Base-by-base conservation (phyloP, 1,284 basidiomycete species). In the Ganoderma lingzhi region DNA sequence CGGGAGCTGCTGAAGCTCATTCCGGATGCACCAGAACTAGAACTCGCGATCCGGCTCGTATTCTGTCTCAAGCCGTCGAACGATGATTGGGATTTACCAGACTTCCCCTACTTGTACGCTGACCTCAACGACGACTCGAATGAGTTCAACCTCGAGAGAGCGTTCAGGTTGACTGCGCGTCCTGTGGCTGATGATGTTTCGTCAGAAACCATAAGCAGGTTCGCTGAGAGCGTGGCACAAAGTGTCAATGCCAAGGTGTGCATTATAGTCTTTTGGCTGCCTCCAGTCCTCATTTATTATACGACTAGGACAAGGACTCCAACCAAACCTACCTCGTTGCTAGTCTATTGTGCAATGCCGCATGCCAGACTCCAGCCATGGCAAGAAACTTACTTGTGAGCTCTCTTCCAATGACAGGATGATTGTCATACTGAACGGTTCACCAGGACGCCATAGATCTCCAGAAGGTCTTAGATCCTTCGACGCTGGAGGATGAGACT, bases 41-140 rank as follows among this genome's bases (percentile, higher is more conserved):
- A 86, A 6, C 84, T 93, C 15, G 84, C 91, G 55, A 84, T 90
- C 51, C 85, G 90, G 37, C 82, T 93, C 15, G 89, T 93, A 84
- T 90, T 93, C 72, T 93, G 92, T 76, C 79, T 94, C 65, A 94
- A 94, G 76, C 90, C 91, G 0, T 82, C 86, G 14, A 86, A 88
- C 71, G 90, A 93, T 28, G 91, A 93, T 71, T 93, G 92, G 92
- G 92, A 93, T 70, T 80, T 88, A 48, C 87, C 87, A 2, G 86
- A 88, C 17, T 94, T 93, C 75, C 93, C 93, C 0, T 86, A 90
- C 76, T 75, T 93, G 19, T 88, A 90, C 73, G 85, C 90, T 15
- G 84, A 88, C 73, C 74, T 90, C 12, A 81, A 83, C 35, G 69
- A 85, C 78, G 83, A 85, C 23, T 80, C 83, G 1, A 81, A 84